These are phyloP conservation scores for Karstenula rhodostoma DNA, from an alignment of 2,329 filamentous ascomycete genomes.

Conservation along the genomic window DNA sequence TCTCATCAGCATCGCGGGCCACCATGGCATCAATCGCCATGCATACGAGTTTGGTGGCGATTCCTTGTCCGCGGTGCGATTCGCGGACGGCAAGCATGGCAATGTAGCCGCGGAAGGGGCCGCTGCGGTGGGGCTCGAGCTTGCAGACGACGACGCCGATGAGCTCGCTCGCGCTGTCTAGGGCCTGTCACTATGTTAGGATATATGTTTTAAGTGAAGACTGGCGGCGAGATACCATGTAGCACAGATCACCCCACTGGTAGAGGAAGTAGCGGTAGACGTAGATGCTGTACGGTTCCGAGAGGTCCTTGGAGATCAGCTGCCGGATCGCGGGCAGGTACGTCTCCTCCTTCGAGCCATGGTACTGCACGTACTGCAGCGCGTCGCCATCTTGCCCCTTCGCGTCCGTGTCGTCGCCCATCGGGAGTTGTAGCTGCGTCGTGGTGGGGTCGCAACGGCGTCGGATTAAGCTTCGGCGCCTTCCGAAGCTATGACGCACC, in stretches of 20 bases:
- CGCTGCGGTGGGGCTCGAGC: conserved; percentile 86
- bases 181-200: conserved; percentile 30
- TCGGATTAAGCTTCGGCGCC: not conserved
- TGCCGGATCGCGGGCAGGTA: conserved; percentile 88
- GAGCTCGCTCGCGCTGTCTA: conserved; percentile 61
- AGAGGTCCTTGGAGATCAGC: conserved; percentile 93
- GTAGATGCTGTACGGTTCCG: conserved; percentile 98
- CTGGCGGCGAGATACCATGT: conserved; percentile 69
- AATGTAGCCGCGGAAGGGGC: conserved; percentile 91
- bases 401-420: conserved; percentile 26
- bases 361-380: conserved; percentile 68
- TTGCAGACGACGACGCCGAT: conserved; percentile 95
- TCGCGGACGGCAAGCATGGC: conserved; percentile 96
- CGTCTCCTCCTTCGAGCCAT: conserved; percentile 64
- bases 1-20: conserved; percentile 83
- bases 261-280: conserved; percentile 98
- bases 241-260: conserved; percentile 98
- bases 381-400: conserved; percentile 34
- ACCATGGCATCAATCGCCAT: conserved; percentile 93
- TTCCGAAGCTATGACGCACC: not conserved
- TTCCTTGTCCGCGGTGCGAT: conserved; percentile 80
- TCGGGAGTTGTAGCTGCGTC: conserved; percentile 5
- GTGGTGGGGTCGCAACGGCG: not conserved
- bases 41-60: conserved; percentile 85
- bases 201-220: not conserved